A percentile compares a stretch with the other conserved stretches of the same genome.
Evolutionary conservation across 1,284 basidiomycete genomes (phyloP).

Genomic region (Ceratobasidium sp.): DNA sequence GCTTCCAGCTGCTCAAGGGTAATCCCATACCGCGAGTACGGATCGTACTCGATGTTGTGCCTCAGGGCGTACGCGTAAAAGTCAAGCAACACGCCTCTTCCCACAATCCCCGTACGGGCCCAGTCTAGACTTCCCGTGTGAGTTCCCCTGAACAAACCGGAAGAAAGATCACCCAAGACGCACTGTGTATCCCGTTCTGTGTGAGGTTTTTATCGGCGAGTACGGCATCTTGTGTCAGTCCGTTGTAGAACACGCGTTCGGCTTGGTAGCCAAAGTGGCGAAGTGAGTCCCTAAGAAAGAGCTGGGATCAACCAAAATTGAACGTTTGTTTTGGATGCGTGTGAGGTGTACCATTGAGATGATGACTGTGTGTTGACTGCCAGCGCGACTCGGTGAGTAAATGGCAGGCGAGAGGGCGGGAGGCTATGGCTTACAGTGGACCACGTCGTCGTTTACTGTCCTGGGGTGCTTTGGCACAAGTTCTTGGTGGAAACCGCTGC

Average conservation of each 20-base stretch:
- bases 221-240: slow-evolving; percentile 45
- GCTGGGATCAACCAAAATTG: not conserved
- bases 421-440: slow-evolving; percentile 15
- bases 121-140: slow-evolving; percentile 48
- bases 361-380: slow-evolving; percentile 55
- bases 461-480: slow-evolving; percentile 7
- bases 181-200: slow-evolving; percentile 44
- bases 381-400: slow-evolving; percentile 48
- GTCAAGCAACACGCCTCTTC: slow-evolving; percentile 56
- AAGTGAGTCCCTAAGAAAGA: slow-evolving; percentile 44
- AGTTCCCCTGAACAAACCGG: slow-evolving; percentile 8
- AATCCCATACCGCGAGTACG: slow-evolving; percentile 50
- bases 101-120: slow-evolving; percentile 54
- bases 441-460: slow-evolving; percentile 32
- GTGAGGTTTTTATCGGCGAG: slow-evolving; percentile 44
- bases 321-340: slow-evolving; percentile 47
- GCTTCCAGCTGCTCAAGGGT: slow-evolving; percentile 52
- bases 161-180: not conserved
- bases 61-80: slow-evolving; percentile 49
- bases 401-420: not conserved
- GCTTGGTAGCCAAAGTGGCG: slow-evolving; percentile 43
- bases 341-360: slow-evolving; percentile 56
- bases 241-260: slow-evolving; percentile 49
- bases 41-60: slow-evolving; percentile 45
- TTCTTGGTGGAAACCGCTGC: slow-evolving; percentile 30